Conservation (phyloP, 2,329 filamentous ascomycete genomes). For the Scedosporium minutisporum region DNA sequence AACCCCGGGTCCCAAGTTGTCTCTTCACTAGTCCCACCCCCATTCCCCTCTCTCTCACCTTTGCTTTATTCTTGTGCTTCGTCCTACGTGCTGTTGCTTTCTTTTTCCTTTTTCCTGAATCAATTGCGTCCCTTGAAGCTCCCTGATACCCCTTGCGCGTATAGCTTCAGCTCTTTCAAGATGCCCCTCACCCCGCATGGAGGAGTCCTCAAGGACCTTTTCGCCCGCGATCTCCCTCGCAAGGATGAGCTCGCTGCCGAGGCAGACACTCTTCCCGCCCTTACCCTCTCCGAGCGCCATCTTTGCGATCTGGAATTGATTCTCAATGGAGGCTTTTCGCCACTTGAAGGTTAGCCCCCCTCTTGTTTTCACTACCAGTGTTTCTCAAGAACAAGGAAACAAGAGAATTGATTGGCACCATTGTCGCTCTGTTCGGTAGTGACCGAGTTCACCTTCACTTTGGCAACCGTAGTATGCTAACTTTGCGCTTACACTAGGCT, state of each 20-base stretch:
- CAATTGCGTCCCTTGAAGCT: neutral
- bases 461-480: neutral
- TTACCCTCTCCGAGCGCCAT: constrained; percentile 84
- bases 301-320: constrained; percentile 96
- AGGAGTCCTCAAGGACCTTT: constrained; percentile 94
- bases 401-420: neutral
- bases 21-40: neutral
- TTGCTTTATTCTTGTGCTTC: neutral
- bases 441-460: constrained; percentile 3
- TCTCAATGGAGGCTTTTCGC: constrained; percentile 95
- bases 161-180: constrained; percentile 14
- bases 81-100: neutral
- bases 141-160: neutral
- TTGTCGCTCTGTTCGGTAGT: neutral
- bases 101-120: neutral
- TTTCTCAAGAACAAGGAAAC: too few relatives aligned
- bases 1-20: neutral
- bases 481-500: constrained; percentile 46
- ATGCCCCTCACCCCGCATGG: constrained; percentile 72
- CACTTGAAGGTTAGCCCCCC: constrained; percentile 65
- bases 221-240: constrained; percentile 81
- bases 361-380: neutral
- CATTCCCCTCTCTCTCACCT: neutral
- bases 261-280: constrained; percentile 75
- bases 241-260: constrained; percentile 72